Percentiles rank a stretch among this genome's conserved stretches.
These are phyloP conservation scores for Cucurbita argyrosperma DNA, from an alignment of 306 rosid genomes.

Conservation along the genomic window DNA sequence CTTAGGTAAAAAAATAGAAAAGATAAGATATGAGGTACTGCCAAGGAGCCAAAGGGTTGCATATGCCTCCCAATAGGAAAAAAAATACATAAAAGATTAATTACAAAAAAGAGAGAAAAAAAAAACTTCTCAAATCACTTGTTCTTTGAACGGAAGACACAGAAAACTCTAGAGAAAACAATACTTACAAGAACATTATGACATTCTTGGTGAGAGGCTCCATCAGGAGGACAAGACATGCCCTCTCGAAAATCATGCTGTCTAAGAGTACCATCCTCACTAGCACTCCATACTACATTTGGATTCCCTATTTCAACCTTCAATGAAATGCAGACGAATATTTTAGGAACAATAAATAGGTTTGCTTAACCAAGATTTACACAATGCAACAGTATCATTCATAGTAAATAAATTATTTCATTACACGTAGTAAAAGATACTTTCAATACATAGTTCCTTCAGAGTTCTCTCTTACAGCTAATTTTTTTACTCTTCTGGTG, in stretches of 20 bases:
- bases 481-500: slow-evolving; percentile 81
- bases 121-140: not conserved
- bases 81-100: not conserved
- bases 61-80: not conserved
- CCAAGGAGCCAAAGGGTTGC: not conserved
- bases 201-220: slow-evolving; percentile 85
- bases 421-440: not conserved
- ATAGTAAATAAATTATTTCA: not conserved
- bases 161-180: not conserved
- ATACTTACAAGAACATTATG: slow-evolving; percentile 64
- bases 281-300: slow-evolving; percentile 97
- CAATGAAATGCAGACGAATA: slow-evolving; percentile 11
- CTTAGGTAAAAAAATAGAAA: not conserved
- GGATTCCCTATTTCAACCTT: slow-evolving; percentile 97
- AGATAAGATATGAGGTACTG: not conserved
- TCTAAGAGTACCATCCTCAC: slow-evolving; percentile 98
- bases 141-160: not conserved
- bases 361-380: not conserved
- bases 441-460: not conserved
- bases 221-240: slow-evolving; percentile 74
- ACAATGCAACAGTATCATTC: not conserved
- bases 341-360: not conserved
- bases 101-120: not conserved
- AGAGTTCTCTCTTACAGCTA: slow-evolving; percentile 62
- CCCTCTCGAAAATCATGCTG: slow-evolving; percentile 95